A percentile compares a stretch with the other conserved stretches of the same genome.
Evolutionary conservation across 2,329 filamentous ascomycete species (phyloP).

Genomic region (Cercospora berteroae): DNA sequence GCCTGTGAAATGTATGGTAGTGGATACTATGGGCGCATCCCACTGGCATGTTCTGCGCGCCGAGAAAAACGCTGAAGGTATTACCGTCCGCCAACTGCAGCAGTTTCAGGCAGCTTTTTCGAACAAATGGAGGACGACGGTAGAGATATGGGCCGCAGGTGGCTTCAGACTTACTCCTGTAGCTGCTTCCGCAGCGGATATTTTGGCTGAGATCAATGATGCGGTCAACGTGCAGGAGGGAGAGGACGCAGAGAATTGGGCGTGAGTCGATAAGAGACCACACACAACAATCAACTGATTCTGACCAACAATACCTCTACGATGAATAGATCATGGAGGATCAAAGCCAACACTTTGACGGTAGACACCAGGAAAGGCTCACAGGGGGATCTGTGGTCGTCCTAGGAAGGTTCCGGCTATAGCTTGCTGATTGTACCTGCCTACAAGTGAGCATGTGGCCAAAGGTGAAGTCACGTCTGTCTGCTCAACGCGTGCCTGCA

Average conservation of each 20-base stretch:
- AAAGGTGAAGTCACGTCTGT: too few species aligned
- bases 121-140: neutral
- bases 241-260: neutral
- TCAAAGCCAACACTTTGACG: too few species aligned
- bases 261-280: neutral
- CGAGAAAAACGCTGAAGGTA: neutral
- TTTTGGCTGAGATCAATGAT: neutral
- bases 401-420: too few species aligned
- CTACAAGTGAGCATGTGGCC: too few species aligned
- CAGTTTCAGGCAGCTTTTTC: neutral
- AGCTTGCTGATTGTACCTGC: too few species aligned
- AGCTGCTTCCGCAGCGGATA: neutral
- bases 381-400: too few species aligned
- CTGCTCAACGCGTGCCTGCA: too few species aligned
- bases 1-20: neutral
- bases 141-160: neutral
- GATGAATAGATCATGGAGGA: too few species aligned
- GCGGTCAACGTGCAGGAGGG: neutral
- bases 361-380: too few species aligned
- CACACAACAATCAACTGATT: too few species aligned
- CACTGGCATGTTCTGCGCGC: neutral
- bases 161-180: neutral
- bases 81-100: neutral
- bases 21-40: neutral
- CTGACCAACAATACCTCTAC: too few species aligned